Base-by-base conservation (phyloP, 768 basidiomycete genomes). In the Infundibulicybe gibba region DNA sequence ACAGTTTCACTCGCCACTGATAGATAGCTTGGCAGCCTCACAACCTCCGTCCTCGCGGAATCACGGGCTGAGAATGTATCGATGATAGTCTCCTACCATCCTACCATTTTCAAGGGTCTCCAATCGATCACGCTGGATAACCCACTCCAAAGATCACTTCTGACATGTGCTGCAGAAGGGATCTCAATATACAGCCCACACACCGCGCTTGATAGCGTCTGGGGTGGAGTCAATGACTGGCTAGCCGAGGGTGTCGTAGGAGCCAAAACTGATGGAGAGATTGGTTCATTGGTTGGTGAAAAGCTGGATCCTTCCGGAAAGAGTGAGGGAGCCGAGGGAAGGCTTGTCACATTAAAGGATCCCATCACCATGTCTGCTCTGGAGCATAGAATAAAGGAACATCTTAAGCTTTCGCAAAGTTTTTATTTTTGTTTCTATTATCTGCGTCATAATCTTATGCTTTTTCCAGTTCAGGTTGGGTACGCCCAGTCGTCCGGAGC, bases 141-240 rank as follows among this genome's bases (percentile, higher is more conserved):
- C 51, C 80, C 92, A 0, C 71, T 97, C 8, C 93, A 95, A 66
- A 63, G 78, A 2, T 87, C 86, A 3, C 75, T 98, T 17, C 77
- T 98, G 5, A 76, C 71, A 46, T 90, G 94, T 51, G 84, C 85
- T 0, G 85, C 90, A 1, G 74, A 80, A 11, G 94, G 94, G 0
- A 85, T 97, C 47, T 87, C 86, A 1, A 77, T 97, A 4, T 95
- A 89, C 68, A 78, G 77, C 34, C 92, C 95, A 2, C 95, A 98
- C 66, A 91, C 89, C 0, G 81, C 91, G 0, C 75, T 97, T 14
- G 95, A 98, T 66, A 76, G 75, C n/a, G 82, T 89, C 1, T 75
- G 79, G 55, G 88, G 80, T 5, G 94, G 95, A 0, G 80, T 95
- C 44, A 97, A 95, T 59, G 92, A 94, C 65, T 97, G 90, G 89